Base-by-base conservation (phyloP, 2,329 filamentous ascomycete species). In the Xylariomycetidae sp. region DNA sequence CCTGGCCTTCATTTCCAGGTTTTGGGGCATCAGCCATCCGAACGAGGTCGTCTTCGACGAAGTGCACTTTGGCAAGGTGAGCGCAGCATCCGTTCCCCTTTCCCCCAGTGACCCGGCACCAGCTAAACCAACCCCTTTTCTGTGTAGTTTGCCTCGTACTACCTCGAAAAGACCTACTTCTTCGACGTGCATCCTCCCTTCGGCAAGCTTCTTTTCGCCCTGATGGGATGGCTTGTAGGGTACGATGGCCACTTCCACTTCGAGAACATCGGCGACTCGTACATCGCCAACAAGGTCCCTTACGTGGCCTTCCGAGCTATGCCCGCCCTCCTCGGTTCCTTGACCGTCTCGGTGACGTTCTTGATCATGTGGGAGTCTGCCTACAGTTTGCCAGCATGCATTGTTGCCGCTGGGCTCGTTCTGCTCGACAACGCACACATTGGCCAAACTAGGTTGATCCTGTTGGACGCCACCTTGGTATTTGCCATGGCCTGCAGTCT, bases 331-430 rank as follows among this genome's bases (percentile, higher is more conserved):
- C 78, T 96, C 49, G 92, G 92, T 46, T 83, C 92, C 36, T 68
- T 98, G 48, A 98, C 92, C 9, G 87, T 98, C 32, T 84, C 89
- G n/a, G 84, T 90, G 29, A 81, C 86, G 36, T 98, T 94, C 63
- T 67, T 94, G 58, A 98, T 95, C 62, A 98, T 98, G 92, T 98
- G 92, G 92, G 92, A 98, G 65, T 96, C 92, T 31, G 92, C 89
- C 43, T 98, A 98, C 65, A 95, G 87, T 45, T 71, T 98, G 25
- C 92, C 92, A 9, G 92, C 92, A 37, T 94, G 86, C 58, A 69
- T 96, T 35, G 71, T 95, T 37, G 87, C 92, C 6, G 78, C 92
- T 24, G 79, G 85, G 18, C 70, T 98, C 22, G 73, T 98, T 44
- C 81, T 98, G 26, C 85, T 98, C 52, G 92, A 98, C 67, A 98